Evolutionary conservation across 1,284 basidiomycete species (phyloP), one percentile per base, ranked within the genome.

Genomic region (Coniophora puteana): DNA sequence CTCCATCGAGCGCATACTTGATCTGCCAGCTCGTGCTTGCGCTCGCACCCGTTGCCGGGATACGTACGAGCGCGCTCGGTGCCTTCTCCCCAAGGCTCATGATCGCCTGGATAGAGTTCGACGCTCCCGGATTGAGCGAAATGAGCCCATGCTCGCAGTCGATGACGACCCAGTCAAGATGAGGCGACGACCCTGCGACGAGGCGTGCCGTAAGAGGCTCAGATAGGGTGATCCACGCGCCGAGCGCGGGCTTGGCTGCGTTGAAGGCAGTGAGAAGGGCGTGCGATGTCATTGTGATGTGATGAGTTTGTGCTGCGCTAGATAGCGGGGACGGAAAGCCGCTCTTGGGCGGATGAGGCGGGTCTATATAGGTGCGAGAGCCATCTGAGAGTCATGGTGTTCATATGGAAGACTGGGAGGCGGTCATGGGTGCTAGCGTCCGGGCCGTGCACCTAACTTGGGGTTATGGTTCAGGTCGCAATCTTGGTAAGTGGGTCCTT

Each of bases 91-190:
- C 64, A 2, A 74, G 55, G 7, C 67, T 68, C 3, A 72, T 61
- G 29, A 83, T 73, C 0, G 74, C 76, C 33, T 70, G 61, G 27
- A 79, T 62, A 30, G 66, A 68, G 50, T 82, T 80, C 3, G 74
- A 68, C 0, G 71, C 76, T 6, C 73, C 75, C 0, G 76, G 77
- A 22, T 73, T 69, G 24, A 79, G 61, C 10, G 72, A 59, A 0
- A 74, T 68, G 27, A 80, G 59, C 1, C 82, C 80, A 49, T 83
- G 81, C 55, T 83, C 82, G 52, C 80, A 80, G 53, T 84, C 80
- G 52, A 84, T 63, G 33, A 70, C 53, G 20, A 84, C 62, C 79
- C 80, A 83, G 0, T 77, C 76, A 8, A 83, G 57, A 50, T 77
- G 65, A 1, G 71, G 67, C 40, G 72, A 76, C 5, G 79, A 67